Evolutionary conservation across 2,329 filamentous ascomycete genomes (phyloP).

Genomic region (Peltaster fructicola): DNA sequence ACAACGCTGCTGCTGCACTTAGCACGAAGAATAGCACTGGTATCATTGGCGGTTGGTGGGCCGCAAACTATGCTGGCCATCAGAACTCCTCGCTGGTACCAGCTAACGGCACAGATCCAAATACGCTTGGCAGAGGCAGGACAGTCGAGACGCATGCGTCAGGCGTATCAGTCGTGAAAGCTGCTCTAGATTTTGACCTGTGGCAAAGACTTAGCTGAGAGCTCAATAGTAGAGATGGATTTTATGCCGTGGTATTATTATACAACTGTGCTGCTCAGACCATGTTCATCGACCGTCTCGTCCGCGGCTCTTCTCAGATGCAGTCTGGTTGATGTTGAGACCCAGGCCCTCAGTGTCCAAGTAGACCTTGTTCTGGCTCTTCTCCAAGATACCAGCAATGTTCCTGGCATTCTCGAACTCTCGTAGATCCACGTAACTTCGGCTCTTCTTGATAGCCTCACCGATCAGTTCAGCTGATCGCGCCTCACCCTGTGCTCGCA

Average conservation of each 20-base stretch:
- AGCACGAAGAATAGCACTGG: constrained; percentile 50
- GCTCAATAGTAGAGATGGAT: too few species aligned
- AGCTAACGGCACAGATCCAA: constrained; percentile 41
- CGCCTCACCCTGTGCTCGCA: constrained; percentile 96
- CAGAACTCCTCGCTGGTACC: too few species aligned
- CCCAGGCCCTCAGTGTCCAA: constrained; percentile 82
- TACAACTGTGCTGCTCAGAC: too few species aligned
- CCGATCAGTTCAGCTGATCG: constrained; percentile 95
- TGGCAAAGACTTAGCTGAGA: too few species aligned
- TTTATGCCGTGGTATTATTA: too few species aligned
- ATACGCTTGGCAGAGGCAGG: constrained; percentile 60
- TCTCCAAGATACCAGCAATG: constrained; percentile 78
- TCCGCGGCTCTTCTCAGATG: too few species aligned
- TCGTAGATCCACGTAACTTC: constrained; percentile 89
- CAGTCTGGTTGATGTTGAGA: constrained; percentile 56
- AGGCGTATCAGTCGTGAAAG: constrained; percentile 45
- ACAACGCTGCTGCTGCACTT: constrained; percentile 60
- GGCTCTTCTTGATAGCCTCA: constrained; percentile 98
- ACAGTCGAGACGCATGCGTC: constrained; percentile 82
- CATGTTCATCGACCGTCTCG: too few species aligned
- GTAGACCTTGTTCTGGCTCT: constrained; percentile 84
- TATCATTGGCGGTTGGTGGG: constrained; percentile 84
- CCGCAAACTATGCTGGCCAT: constrained; percentile 11
- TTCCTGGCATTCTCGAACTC: constrained; percentile 91
- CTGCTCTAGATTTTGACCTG: constrained; percentile 5